Evolutionary conservation across 192 early-diverging fungal species (phyloP).

Genomic region (Geranomyces michiganensis): DNA sequence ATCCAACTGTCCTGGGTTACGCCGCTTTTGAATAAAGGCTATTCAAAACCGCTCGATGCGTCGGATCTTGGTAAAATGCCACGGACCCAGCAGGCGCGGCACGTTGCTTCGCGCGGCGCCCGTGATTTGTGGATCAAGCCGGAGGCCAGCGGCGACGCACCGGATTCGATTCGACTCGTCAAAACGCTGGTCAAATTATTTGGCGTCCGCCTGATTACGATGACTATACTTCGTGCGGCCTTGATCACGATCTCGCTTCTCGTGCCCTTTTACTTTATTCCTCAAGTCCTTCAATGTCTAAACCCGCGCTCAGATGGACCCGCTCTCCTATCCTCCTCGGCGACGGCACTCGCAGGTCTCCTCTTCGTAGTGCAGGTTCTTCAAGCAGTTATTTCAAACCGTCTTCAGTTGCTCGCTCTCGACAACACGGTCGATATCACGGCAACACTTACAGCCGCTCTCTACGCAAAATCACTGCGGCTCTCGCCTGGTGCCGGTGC

Average conservation of each 20-base stretch:
- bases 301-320: conserved; percentile 20
- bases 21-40: conserved; percentile 10
- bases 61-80: conserved; percentile 13
- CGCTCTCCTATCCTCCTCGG: neutral
- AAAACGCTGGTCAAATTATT: neutral
- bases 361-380: conserved; percentile 27
- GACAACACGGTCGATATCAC: neutral
- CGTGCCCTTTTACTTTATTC: conserved; percentile 2
- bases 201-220: neutral
- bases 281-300: conserved; percentile 23
- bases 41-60: conserved; percentile 13
- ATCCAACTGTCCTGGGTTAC: conserved; percentile 18
- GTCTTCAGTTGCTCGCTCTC: conserved; percentile 8
- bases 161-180: neutral
- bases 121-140: neutral
- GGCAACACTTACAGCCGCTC: neutral
- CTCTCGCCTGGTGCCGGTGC: neutral
- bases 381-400: conserved; percentile 10
- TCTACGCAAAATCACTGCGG: conserved; percentile 16
- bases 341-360: conserved; percentile 17
- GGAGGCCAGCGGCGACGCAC: neutral
- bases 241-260: conserved; percentile 1
- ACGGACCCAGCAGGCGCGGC: neutral
- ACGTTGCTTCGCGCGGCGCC: neutral
- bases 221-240: conserved; percentile 11